Evolutionary conservation across 306 rosid species (phyloP), one percentile per base, ranked within the genome.

Genomic region (Trifolium subterraneum): DNA sequence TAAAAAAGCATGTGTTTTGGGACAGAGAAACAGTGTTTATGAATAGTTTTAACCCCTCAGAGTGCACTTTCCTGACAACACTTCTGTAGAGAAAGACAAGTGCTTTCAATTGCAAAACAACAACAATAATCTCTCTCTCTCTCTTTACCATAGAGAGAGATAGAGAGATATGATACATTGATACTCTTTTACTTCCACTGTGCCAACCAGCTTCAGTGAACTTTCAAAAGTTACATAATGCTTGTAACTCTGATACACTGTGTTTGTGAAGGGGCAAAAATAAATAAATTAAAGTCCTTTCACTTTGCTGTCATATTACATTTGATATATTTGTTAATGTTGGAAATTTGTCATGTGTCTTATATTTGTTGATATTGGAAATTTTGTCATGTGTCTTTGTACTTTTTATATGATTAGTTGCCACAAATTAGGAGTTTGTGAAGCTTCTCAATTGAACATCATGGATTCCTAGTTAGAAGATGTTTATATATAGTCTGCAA

Each of bases 41-140:
- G 78, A 84, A 89, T 87, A 89, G 86, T 82, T 78, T 72, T 80
- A 82, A 77, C 86, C 86, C 87, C 2, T 85, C 83, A 84, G 86
- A 81, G 87, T 85, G 95, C 95, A 87, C 84, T 87, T 83, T 82
- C 79, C 92, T 88, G 92, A 83, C 89, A 76, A 39, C 38, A 39
- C 38, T 10, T 14, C 84, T 85, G 88, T 79, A 23, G 70, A 80
- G 45, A 54, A 73, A 79, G 85, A 77, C 82, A 71, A 80, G 74
- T 73, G 88, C 83, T 83, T 87, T 88, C 85, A 90, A 86, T 82
- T 86, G 91, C 88, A 80, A 82, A 29, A 60, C 41, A 60, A 60
- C 65, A 36, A 36, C 9, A 6, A 35, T 1, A 36, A 36, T 36
- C 1, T 36, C 10, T 36, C 39, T 35, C 8, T 35, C 38, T 35